phyloP scores from a whole-genome alignment of 176 grass and related monocot species.

The Lolium perenne region DNA sequence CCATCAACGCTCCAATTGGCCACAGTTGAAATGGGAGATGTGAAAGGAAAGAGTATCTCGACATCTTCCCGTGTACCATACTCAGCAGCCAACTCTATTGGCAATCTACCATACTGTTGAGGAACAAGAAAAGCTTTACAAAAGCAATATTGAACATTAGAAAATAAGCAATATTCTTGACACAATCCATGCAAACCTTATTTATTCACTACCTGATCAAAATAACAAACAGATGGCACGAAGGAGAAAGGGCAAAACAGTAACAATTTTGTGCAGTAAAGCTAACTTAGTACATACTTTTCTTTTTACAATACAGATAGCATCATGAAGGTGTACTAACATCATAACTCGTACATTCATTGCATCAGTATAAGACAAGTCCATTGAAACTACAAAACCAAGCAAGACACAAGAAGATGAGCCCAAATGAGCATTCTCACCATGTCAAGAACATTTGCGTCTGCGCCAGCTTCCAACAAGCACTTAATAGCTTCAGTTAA shows the following conservation, averaged over 20 bases:
- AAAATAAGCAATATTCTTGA: background rate
- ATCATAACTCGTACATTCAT: background rate
- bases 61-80: conserved; percentile 46
- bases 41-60: conserved; percentile 55
- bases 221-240: background rate
- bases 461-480: background rate
- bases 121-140: background rate
- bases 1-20: background rate
- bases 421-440: background rate
- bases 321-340: background rate
- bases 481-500: conserved; percentile 10
- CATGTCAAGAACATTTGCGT: background rate
- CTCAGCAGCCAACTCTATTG: conserved; percentile 58
- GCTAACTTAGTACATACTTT: background rate
- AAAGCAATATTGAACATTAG: conserved; percentile 1
- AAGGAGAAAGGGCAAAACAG: background rate
- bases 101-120: conserved; percentile 47
- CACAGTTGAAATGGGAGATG: conserved; percentile 19
- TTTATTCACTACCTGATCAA: background rate
- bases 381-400: background rate
- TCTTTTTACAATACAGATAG: background rate
- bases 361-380: background rate
- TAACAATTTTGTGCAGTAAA: background rate
- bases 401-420: conserved; percentile 16
- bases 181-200: background rate